Base-by-base conservation (phyloP, 768 basidiomycete genomes). In the Boletus bicolor region DNA sequence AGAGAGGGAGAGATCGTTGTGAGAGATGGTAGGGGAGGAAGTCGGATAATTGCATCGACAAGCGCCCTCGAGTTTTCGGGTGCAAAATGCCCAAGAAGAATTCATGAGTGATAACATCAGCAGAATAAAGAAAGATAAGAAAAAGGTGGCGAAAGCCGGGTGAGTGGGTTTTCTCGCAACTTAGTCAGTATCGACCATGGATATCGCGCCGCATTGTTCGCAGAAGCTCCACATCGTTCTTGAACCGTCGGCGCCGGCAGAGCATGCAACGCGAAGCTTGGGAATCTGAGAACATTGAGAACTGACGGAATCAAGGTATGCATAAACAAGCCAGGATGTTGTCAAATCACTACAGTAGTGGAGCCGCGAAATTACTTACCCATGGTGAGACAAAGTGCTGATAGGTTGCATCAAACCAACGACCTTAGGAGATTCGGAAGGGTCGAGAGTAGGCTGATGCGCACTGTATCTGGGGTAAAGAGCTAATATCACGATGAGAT, bases 151-250 rank as follows among this genome's bases (percentile, higher is more conserved):
- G 44, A 44, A 51, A 56, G 55, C 58, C 51, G 34, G 37, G 35
- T 39, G 57, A 49, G 26, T 21, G 24, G 32, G 11, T 17, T 46
- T 38, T 52, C 28, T 55, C n/a, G 41, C 21, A 36, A 49, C 15
- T 63, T 74, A 86, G 72, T 88, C 85, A 72, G 79, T 79, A 67
- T 91, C 86, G 73, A 92, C 86, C 85, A 91, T 91, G 59, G 89
- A 89, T 71, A 92, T 91, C 55, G 90, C 86, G 72, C 90, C 90
- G 70, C 90, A 92, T 76, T 90, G 80, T 78, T 91, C 89, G 71
- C 90, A 92, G 69, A 88, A 86, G 65, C 84, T 86, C 90, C 90
- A 92, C 88, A 92, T 91, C 17, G 88, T 85, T 54, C 71, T 69
- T 68, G 81, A 82, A 57, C 89, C 89, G 59, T 83, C 82, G 57